Percentiles rank a stretch among this genome's conserved stretches.
Evolutionary conservation across 441 rosid genomes (phyloP).

Genomic region (Pelargonium citronellum): DNA sequence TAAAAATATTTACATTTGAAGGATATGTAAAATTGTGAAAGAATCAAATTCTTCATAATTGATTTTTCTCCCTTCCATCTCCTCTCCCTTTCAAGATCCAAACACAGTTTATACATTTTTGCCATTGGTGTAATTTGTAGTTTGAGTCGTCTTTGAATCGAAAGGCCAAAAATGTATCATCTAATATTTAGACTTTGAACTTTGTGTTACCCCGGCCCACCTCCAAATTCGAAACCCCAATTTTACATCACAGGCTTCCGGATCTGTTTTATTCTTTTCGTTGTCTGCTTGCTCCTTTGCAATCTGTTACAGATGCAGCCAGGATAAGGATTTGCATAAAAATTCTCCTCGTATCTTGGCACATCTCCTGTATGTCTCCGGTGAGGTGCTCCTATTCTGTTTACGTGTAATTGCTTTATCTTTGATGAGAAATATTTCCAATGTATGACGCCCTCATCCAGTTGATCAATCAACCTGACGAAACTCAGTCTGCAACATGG

Average conservation of each 20-base stretch:
- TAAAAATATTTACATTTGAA: background rate
- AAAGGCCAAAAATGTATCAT: background rate
- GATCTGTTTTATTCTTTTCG: background rate
- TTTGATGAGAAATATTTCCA: background rate
- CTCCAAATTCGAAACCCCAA: too few relatives aligned
- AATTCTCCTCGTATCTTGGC: conserved; percentile 46
- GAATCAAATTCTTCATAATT: too few relatives aligned
- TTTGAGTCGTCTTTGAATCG: background rate
- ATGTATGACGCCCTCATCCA: background rate
- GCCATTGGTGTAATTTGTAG: background rate
- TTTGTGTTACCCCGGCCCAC: too few relatives aligned
- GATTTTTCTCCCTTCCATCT: background rate
- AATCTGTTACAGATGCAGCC: conserved; percentile 56
- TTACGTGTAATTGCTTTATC: background rate
- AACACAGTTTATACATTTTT: background rate
- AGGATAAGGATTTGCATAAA: conserved; percentile 72
- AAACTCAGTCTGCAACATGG: background rate
- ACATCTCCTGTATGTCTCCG: conserved; percentile 32
- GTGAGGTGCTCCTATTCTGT: conserved; percentile 2
- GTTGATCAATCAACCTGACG: conserved; percentile 1
- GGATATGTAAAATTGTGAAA: too few relatives aligned
- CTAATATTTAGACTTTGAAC: too few relatives aligned
- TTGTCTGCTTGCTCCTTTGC: background rate
- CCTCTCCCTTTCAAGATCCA: background rate
- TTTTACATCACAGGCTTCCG: background rate